A percentile compares a stretch with the other conserved stretches of the same genome.
Evolutionary conservation across 164 flowering plant genomes (phyloP).

Genomic region (Taxillus chinensis): DNA sequence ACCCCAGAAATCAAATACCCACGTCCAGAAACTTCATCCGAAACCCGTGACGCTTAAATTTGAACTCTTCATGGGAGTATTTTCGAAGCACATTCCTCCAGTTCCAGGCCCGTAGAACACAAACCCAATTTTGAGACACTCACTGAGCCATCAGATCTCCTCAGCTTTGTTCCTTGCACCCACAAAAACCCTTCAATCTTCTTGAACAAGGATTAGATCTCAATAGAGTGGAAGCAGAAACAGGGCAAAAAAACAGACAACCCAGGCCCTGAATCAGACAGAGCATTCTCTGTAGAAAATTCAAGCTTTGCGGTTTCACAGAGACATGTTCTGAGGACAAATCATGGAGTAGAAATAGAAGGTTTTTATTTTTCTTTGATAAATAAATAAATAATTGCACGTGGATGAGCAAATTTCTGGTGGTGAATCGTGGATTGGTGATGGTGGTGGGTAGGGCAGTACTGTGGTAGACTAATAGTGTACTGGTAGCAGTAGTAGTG

Average conservation of each 20-base stretch:
- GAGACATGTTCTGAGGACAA: neutral
- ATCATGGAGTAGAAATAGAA: too few relatives aligned
- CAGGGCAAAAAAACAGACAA: neutral
- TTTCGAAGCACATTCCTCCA: neutral
- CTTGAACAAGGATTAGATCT: neutral
- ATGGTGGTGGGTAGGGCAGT: too few relatives aligned
- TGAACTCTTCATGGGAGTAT: neutral
- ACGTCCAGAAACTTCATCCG: slow-evolving; percentile 25
- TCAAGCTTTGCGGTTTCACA: neutral
- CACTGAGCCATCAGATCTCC: slow-evolving; percentile 2
- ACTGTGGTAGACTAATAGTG: neutral
- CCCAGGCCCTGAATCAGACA: neutral
- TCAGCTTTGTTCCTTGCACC: neutral
- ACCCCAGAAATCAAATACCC: slow-evolving; percentile 1
- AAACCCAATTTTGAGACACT: slow-evolving; percentile 8
- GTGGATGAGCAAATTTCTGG: slow-evolving; percentile 2
- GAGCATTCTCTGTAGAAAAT: neutral
- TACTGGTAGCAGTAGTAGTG: neutral
- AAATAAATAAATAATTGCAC: slow-evolving; percentile 11
- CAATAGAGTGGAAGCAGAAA: neutral
- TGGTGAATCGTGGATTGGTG: neutral
- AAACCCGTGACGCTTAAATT: slow-evolving; percentile 33
- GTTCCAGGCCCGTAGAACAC: neutral
- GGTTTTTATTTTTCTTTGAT: neutral
- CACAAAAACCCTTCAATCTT: neutral